These are phyloP conservation scores for Styphnolobium japonicum DNA, from an alignment of 306 rosid species.

Conservation along the genomic window DNA sequence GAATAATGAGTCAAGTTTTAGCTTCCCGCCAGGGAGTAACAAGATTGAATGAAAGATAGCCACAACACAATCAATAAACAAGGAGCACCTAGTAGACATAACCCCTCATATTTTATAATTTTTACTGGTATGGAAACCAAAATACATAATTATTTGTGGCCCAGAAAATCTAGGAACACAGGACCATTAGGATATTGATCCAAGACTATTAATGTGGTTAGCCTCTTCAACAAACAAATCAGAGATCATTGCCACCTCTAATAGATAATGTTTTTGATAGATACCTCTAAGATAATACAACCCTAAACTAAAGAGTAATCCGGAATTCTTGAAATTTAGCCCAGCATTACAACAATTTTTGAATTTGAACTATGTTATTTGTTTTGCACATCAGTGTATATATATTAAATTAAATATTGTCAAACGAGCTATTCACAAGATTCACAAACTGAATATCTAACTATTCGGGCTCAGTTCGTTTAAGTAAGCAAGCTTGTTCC, in stretches of 20 bases:
- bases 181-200: not conserved
- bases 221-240: not conserved
- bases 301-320: not conserved
- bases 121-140: not conserved
- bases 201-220: not conserved
- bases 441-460: not conserved
- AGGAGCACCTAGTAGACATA: not conserved
- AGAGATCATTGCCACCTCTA: not conserved
- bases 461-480: not conserved
- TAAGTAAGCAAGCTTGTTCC: not conserved
- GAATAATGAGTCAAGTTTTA: slow-evolving; percentile 33
- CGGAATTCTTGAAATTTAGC: not conserved
- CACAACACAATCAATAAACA: not conserved
- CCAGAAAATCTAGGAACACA: not conserved
- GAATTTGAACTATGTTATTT: not conserved
- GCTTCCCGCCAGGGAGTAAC: not conserved
- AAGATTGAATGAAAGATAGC: not conserved
- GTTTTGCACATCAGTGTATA: not conserved
- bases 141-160: not conserved
- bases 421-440: not conserved
- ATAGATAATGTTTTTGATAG: not conserved
- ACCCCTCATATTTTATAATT: not conserved
- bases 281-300: not conserved
- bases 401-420: not conserved
- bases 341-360: not conserved